Base-by-base conservation (phyloP, 208 protist genomes). In the Acanthamoeba triangularis region DNA sequence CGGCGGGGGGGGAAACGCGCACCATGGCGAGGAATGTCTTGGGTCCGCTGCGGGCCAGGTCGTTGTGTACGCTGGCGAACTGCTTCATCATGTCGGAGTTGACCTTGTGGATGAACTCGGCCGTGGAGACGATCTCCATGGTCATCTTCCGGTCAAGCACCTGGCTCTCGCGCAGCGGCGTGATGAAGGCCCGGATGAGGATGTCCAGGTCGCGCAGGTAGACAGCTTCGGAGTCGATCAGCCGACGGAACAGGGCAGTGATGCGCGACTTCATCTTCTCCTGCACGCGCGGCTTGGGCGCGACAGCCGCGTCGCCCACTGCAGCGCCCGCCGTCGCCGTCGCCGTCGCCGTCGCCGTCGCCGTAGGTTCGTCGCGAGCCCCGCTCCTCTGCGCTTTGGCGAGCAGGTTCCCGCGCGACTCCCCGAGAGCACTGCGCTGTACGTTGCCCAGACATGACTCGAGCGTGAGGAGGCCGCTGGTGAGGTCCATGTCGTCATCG, bases 171-270 rank as follows among this genome's bases (percentile, higher is more conserved):
- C 84, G 28, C n/a, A 90, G 84, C 41, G 84, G 84, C 49, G 23
- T 41, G 47, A 90, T 25, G 49, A 90, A 54, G 16, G 35, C 84
- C 54, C 49, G 23, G 2, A 90, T 30, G 16, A 90, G 44, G 25
- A 90, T 90, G 28, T 90, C 37, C 84, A 90, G 23, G 18, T 90
- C 84, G 84, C 54, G 23, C 44, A 90, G 35, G 84, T 90, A 90
- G 28, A 25, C 20, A 1, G 41, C 35, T 7, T 90, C 84, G 3
- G 44, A 28, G 16, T 90, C n/a, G 28, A 90, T 23, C 35, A 90
- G 30, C 14, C 84, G 1, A 25, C 44, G 61, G 28, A 67, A 67
- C 61, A 67, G 61, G 61, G 61, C 28, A 5, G 61, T n/a, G 61
- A 67, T 18, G 28, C 61, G 61, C 4, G 28, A 28, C 23, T 1